Percentiles rank a stretch among this genome's conserved stretches.
These are phyloP conservation scores for Phlegmacium glaucopus DNA, from an alignment of 768 basidiomycete species.

Conservation along the genomic window DNA sequence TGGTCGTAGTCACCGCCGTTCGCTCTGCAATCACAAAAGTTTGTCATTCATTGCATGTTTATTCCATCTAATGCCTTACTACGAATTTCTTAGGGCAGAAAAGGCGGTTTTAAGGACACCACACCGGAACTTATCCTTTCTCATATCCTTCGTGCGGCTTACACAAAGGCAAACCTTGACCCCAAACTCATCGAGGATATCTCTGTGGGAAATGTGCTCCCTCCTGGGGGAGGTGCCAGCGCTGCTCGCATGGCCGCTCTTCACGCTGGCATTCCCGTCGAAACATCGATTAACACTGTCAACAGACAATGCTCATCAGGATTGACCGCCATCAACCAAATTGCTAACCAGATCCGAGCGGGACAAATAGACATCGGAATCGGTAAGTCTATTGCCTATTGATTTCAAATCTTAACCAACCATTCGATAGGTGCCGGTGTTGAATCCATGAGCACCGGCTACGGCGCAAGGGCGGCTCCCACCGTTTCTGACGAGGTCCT, in stretches of 20 bases:
- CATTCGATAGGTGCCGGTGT: slow-evolving; percentile 66
- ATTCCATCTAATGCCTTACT: slow-evolving; percentile 4
- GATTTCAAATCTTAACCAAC: background rate
- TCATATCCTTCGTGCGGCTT: slow-evolving; percentile 71
- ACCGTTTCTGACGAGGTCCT: slow-evolving; percentile 65
- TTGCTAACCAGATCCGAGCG: slow-evolving; percentile 73
- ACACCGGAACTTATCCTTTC: slow-evolving; percentile 79
- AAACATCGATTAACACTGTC: slow-evolving; percentile 72
- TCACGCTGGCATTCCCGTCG: slow-evolving; percentile 79
- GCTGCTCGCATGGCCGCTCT: slow-evolving; percentile 86
- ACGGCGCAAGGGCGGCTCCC: slow-evolving; percentile 54
- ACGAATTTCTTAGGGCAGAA: slow-evolving; percentile 51
- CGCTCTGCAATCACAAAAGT: slow-evolving; percentile 94
- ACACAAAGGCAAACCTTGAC: slow-evolving; percentile 64
- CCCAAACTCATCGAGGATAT: slow-evolving; percentile 84
- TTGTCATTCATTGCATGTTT: slow-evolving; percentile 11
- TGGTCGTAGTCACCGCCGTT: slow-evolving; percentile 86
- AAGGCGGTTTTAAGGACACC: slow-evolving; percentile 92
- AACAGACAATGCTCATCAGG: slow-evolving; percentile 93
- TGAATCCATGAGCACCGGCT: slow-evolving; percentile 86
- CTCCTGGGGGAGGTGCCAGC: slow-evolving; percentile 78
- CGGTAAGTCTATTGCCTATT: slow-evolving; percentile 41
- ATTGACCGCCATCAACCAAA: slow-evolving; percentile 75
- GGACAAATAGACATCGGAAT: slow-evolving; percentile 91
- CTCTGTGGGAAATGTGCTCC: slow-evolving; percentile 84